Base-by-base conservation (phyloP, 306 rosid genomes). In the Vicia villosa region DNA sequence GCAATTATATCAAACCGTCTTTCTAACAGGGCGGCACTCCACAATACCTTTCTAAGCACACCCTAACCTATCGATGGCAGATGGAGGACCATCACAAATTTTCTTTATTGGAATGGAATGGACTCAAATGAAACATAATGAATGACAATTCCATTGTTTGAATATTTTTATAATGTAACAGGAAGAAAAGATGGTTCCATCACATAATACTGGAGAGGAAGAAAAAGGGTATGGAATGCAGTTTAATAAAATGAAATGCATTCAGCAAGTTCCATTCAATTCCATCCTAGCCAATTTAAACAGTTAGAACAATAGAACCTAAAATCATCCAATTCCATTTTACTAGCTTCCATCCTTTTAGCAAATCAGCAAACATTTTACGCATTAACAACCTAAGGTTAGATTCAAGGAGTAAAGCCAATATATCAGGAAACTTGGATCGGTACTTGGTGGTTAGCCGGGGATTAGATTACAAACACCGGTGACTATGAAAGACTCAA, bases 371-470 rank as follows among this genome's bases (percentile, higher is more conserved):
- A 40, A 5, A 65, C 66, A 6, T 41, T 14, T 47, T 26, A 26
- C 57, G 76, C 51, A 66, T 11, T 49, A 9, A 34, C 24, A 68
- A 38, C 6, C 63, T 67, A 67, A 21, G 21, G 58, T 54, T 5
- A 50, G 3, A 26, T 12, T 47, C n/a, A 43, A 32, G 14, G 60
- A 69, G 9, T 40, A 17, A 49, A 75, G 46, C 26, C 21, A 60
- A 19, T 20, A 37, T 59, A 51, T 26, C 65, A 61, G 47, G 32
- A 5, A 50, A 51, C 14, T 14, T 21, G 40, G 9, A 12, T 43
- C 9, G 13, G 60, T 54, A n/a, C n/a, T n/a, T n/a, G n/a, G n/a
- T n/a, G 51, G 72, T 70, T 62, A 14, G 17, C 15, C 8, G 43
- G 52, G 59, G 52, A 6, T 15, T 46, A 46, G 11, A 46, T 46